Evolutionary conservation across 306 rosid species (phyloP), one percentile per base, ranked within the genome.

Genomic region (apple (Malus domestica)): DNA sequence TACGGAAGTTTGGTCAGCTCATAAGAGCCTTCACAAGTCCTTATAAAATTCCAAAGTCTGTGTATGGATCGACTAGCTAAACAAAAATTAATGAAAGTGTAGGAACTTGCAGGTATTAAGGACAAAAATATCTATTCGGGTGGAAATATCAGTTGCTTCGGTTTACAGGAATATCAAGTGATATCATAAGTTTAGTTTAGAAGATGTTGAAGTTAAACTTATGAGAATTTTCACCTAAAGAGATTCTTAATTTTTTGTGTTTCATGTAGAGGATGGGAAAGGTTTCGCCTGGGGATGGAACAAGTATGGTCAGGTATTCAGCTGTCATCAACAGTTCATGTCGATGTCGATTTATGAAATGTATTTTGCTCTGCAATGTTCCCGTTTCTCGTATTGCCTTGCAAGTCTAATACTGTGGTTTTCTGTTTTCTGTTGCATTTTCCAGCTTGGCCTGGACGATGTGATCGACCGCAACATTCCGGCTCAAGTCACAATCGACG

Each of bases 221-320:
- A 8, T 22, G 46, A 29, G n/a, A 52, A 9, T 18, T 60, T 32
- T 35, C 54, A 49, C 72, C 73, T 22, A 65, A 52, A 12, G 19
- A 8, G 51, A 38, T 64, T 14, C 66, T 76, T 25, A 76, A 32
- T 44, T 82, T 42, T 73, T 73, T 73, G 69, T 83, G 54, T 70
- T 80, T 79, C 81, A 79, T 83, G 64, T 67, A 94, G 99, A 83
- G 52, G 87, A 90, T 72, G 88, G 88, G 32, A 90, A 90, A 81
- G 93, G 89, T 45, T 96, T 96, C 73, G 83, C 96, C 88, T 96
- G 99, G 98, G 99, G 99, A 54, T 96, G 99, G 99, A 96, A 96
- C 93, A 96, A 96, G 80, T 93, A 96, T 51, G 99, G 99, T 23
- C 99, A 96, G 97, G 99, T 93, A 80, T 30, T 18, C 70, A 16